phyloP scores from a whole-genome alignment of 441 rosid species.

The Daphne laureola region DNA sequence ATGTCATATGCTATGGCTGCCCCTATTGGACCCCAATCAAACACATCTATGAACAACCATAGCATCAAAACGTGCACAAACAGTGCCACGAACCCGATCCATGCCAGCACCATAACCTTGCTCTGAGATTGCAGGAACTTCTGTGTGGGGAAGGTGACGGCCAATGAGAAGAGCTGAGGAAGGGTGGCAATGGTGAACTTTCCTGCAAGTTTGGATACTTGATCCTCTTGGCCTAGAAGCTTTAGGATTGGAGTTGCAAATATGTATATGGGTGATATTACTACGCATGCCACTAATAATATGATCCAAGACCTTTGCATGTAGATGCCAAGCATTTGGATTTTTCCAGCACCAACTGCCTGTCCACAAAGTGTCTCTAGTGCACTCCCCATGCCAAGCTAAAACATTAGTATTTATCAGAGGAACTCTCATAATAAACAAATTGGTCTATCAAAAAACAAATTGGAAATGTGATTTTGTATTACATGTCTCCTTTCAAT shows the following conservation, averaged over 20 bases:
- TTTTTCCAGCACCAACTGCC: slow-evolving; percentile 78
- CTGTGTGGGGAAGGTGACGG: slow-evolving; percentile 52
- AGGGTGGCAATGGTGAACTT: slow-evolving; percentile 40
- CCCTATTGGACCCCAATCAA: slow-evolving; percentile 54
- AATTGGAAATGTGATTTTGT: neutral
- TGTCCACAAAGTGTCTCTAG: slow-evolving; percentile 86
- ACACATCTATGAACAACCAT: slow-evolving; percentile 35
- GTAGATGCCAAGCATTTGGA: slow-evolving; percentile 65
- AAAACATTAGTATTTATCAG: slow-evolving; percentile 9
- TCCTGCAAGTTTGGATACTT: slow-evolving; percentile 52
- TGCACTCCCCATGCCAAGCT: slow-evolving; percentile 95
- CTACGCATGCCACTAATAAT: slow-evolving; percentile 24
- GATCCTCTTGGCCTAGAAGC: slow-evolving; percentile 48
- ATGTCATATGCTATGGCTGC: slow-evolving; percentile 67
- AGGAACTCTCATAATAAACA: no score
- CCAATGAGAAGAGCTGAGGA: slow-evolving; percentile 58
- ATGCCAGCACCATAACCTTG: slow-evolving; percentile 47
- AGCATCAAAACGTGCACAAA: slow-evolving; percentile 33
- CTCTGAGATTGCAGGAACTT: slow-evolving; percentile 90
- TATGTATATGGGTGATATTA: slow-evolving; percentile 48
- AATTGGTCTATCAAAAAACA: no score
- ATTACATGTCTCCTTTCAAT: no score
- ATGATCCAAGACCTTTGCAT: slow-evolving; percentile 85
- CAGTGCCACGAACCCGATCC: slow-evolving; percentile 48
- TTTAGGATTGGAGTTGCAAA: slow-evolving; percentile 56